Conservation (phyloP, 306 rosid species). For the Cucurbita moschata region DNA sequence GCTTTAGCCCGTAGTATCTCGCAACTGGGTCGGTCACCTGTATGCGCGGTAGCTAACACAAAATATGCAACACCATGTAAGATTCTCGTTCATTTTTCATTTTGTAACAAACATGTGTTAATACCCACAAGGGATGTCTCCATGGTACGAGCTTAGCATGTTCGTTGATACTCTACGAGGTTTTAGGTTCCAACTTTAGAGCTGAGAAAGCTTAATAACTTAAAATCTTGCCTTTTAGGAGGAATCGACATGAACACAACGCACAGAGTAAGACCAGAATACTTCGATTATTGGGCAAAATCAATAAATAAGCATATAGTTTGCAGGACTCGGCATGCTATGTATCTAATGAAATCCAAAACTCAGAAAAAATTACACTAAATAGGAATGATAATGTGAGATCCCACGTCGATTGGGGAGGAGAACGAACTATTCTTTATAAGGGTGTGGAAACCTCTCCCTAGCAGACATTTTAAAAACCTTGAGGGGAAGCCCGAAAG, state of each 20-base stretch:
- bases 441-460: too few species aligned
- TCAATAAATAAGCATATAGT: not conserved
- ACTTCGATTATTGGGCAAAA: not conserved
- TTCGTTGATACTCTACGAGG: not conserved
- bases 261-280: not conserved
- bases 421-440: too few species aligned
- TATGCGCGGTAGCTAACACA: slow-evolving; percentile 63
- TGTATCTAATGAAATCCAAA: not conserved
- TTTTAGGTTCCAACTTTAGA: not conserved
- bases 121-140: not conserved
- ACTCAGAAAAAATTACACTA: not conserved
- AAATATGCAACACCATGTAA: not conserved
- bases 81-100: not conserved
- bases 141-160: not conserved
- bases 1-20: slow-evolving; percentile 73
- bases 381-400: not conserved
- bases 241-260: not conserved
- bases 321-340: not conserved
- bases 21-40: slow-evolving; percentile 77
- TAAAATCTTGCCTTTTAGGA: not conserved
- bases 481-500: too few species aligned
- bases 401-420: too few species aligned
- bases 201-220: not conserved
- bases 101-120: too few species aligned
- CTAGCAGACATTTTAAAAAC: too few species aligned